A percentile compares a stretch with the other conserved stretches of the same genome.
Conservation (phyloP, 78 protist species). For the Tieghemostelium lacteum region DNA sequence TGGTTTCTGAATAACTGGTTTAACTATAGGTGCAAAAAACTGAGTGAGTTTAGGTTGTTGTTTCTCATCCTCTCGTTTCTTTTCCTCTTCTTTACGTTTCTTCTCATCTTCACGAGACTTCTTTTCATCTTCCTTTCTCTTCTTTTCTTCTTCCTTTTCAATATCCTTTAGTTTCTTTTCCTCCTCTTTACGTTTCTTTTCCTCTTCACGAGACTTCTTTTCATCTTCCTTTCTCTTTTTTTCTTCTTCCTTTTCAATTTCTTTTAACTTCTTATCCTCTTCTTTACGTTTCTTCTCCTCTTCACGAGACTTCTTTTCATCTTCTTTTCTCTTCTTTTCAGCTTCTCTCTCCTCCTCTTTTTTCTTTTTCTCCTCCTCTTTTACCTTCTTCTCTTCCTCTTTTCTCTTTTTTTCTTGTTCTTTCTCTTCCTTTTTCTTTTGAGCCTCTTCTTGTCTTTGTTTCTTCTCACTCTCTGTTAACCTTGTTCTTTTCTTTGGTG, state of each 20-base stretch:
- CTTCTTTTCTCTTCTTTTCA: constrained; percentile 6
- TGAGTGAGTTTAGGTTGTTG: constrained; percentile 36
- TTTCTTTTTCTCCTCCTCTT: constrained; percentile 15
- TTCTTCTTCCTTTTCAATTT: neutral
- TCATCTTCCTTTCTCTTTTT: constrained; percentile 16
- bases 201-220: constrained; percentile 7
- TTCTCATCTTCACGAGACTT: constrained; percentile 4
- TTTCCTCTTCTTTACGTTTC: neutral
- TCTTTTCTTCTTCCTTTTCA: constrained; percentile 17
- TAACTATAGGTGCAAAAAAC: constrained; percentile 35
- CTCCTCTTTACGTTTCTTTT: constrained; percentile 23
- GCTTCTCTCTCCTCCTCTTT: constrained; percentile 18
- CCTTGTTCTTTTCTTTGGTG: constrained; percentile 9
- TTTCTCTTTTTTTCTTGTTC: constrained; percentile 12
- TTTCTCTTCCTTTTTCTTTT: constrained; percentile 19
- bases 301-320: neutral
- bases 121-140: constrained; percentile 2
- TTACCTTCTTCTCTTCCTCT: constrained; percentile 15
- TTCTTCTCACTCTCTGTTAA: constrained; percentile 13
- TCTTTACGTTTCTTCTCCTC: constrained; percentile 15
- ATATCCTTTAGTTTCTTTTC: constrained; percentile 6
- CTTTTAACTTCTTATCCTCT: neutral
- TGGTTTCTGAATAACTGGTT: neutral
- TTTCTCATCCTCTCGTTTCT: too few species aligned
- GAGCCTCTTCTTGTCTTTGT: constrained; percentile 15